Percentiles rank a stretch among this genome's conserved stretches.
Conservation (phyloP, 2,329 filamentous ascomycete species). For the Aspergillus arachidicola region DNA sequence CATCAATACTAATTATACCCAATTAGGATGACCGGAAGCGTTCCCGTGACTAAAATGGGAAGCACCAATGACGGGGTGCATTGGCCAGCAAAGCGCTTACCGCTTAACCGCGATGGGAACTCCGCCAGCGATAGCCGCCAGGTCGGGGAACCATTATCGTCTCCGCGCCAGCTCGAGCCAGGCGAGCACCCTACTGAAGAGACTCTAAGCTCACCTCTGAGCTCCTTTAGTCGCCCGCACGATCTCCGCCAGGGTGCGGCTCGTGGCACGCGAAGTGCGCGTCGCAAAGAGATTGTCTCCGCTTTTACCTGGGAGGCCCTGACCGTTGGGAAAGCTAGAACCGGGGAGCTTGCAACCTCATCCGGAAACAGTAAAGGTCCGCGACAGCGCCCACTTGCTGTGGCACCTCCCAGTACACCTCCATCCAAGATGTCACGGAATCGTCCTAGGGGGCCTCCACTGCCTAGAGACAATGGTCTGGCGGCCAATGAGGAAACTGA, state of each 20-base stretch:
- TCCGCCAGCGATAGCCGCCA: constrained; percentile 13
- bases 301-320: constrained; percentile 33
- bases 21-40: constrained; percentile 23
- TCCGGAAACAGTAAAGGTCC: constrained; percentile 12
- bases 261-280: constrained; percentile 28
- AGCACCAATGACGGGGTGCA: constrained; percentile 20
- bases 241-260: constrained; percentile 24
- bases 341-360: constrained; percentile 7
- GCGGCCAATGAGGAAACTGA: constrained; percentile 49
- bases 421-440: constrained; percentile 44
- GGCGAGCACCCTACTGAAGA: constrained; percentile 1
- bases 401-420: constrained; percentile 1
- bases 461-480: constrained; percentile 45
- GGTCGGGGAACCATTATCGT: constrained; percentile 7
- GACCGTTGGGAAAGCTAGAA: constrained; percentile 21
- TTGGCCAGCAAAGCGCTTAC: constrained; percentile 19
- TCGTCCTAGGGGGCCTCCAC: constrained; percentile 40
- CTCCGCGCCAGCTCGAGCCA: constrained; percentile 1
- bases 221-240: constrained; percentile 13
- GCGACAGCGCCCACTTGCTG: constrained; percentile 1
- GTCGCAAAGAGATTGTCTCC: constrained; percentile 20
- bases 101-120: constrained; percentile 9
- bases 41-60: constrained; percentile 17
- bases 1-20: constrained; percentile 11
- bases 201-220: not conserved